Conservation (phyloP, 2,329 filamentous ascomycete species). For the Plenodomus biglobosus region DNA sequence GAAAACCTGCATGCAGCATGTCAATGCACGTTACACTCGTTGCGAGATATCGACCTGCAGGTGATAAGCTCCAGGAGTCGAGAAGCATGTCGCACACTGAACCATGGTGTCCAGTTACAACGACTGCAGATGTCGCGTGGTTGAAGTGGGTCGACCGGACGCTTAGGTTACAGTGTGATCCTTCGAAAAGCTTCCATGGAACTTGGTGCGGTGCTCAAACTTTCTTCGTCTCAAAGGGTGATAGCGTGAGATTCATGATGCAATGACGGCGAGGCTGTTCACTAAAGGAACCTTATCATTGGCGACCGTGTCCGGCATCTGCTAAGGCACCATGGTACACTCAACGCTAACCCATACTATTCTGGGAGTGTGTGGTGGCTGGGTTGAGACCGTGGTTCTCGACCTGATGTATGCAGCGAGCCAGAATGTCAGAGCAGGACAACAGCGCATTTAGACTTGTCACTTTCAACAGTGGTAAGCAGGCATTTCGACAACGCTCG, state of each 20-base stretch:
- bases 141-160: constrained; percentile 9
- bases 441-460: neutral
- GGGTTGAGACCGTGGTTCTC: constrained; percentile 1
- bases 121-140: neutral
- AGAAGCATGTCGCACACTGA: neutral
- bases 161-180: neutral
- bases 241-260: neutral
- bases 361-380: neutral
- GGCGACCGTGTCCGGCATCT: constrained; percentile 6
- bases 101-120: neutral
- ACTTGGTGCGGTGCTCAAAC: neutral
- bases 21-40: neutral
- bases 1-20: constrained; percentile 6
- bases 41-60: neutral
- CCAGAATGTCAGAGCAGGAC: neutral
- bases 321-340: neutral
- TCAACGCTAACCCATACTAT: constrained; percentile 3
- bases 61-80: neutral
- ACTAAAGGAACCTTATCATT: neutral
- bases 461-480: neutral
- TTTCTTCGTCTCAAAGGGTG: neutral
- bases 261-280: constrained; percentile 8
- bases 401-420: constrained; percentile 9
- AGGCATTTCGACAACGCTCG: neutral
- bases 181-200: neutral